Evolutionary conservation across 2,329 filamentous ascomycete genomes (phyloP), one percentile per base, ranked within the genome.

Genomic region (Botrytis fragariae): DNA sequence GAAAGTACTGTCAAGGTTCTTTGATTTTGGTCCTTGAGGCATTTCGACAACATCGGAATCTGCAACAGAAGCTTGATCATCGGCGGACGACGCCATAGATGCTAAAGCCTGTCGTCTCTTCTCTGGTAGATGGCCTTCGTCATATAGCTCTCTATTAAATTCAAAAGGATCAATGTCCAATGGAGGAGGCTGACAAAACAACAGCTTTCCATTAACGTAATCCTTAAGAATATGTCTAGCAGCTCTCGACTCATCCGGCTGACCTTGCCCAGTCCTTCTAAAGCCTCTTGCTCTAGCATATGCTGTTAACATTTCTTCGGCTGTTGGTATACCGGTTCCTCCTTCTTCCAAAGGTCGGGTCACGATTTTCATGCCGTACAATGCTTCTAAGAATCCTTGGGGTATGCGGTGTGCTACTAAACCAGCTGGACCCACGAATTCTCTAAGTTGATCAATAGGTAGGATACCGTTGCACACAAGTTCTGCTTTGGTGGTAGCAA

Each of bases 401-500:
- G 96, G 97, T 72, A 99, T 94, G 70, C 96, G 89, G 74, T 92
- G 88, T 1, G 95, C 91, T 42, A 99, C 92, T 4, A 99, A 87
- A 0, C 90, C 91, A 29, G 92, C 91, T 0, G 96, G 96, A 1
- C 96, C 96, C 5, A 91, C 95, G 84, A 92, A 97, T 81, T 99
- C 96, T 75, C 96, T 90, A 78, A 98, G 87, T 83, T 99, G 96
- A 82, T 99, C 96, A 79, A 99, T 99, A 18, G 96, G 96, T 45
- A 99, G 87, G 32, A 99, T 90, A 81, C 96, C 96, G 81, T 95
- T 97, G 83, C 94, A 96, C 16, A 99, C 96, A 32, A 99, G 89
- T 80, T 99, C 96, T 57, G 93, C 96, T 84, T 98, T 98, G 64
- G 95, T 98, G 63, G 91, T 95, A 73, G 96, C 95, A 79, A 98